Evolutionary conservation across 345 rosid species (phyloP), one percentile per base, ranked within the genome.

Genomic region (Moricandia arvensis): DNA sequence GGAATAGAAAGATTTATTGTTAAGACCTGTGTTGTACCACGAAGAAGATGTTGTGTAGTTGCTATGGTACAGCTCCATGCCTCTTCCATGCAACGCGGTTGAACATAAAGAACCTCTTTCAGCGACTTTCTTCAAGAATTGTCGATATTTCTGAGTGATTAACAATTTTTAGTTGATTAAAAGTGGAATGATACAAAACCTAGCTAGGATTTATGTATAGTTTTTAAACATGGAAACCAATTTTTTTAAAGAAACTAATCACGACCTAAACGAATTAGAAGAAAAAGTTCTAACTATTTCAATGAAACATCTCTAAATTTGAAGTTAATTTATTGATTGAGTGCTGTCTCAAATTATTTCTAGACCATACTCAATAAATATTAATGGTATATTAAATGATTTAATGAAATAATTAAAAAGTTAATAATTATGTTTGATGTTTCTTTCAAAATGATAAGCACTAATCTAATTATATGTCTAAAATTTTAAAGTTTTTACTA

Each of bases 141-240:
- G 29, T 29, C 97, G 86, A 58, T 89, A 91, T 72, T 91, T 91
- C 97, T 91, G 82, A 65, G 9, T 63, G 61, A 6, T 58, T 71
- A 37, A 53, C 16, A 3, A 16, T 10, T 17, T 53, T 53, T 53
- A 53, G 27, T 53, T 53, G 17, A 17, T 8, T 53, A n/a, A n/a
- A n/a, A n/a, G n/a, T 17, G 26, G 7, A 38, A 15, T 43, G 10
- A 49, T 49, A n/a, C 18, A 43, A 5, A 43, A 43, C 12, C 6
- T 43, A 43, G 24, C 24, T 21, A 21, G 1, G 24, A 0, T 21
- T 15, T 47, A 17, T 47, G 18, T 47, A 47, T 47, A n/a, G 17
- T 47, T n/a, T 47, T n/a, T 47, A n/a, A 47, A n/a, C 7, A 6
- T 47, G 18, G 18, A 47, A 6, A 47, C 6, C 6, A 47, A 8